These are phyloP conservation scores for Mycena olivaceomarginata DNA, from an alignment of 768 basidiomycete species.

Conservation along the genomic window DNA sequence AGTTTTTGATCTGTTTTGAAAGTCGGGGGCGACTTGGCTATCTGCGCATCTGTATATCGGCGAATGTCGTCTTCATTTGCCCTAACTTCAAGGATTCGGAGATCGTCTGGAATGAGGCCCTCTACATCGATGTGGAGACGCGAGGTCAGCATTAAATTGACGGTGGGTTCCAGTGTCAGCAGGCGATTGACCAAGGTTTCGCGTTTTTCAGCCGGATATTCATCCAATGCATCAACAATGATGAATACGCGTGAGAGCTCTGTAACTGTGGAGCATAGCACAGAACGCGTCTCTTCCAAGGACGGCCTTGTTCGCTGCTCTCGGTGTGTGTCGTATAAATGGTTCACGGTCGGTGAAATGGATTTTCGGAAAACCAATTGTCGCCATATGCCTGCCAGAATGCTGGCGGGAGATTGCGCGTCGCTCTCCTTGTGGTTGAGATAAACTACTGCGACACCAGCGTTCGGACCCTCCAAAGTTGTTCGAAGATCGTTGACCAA, in stretches of 20 bases:
- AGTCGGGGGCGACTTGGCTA: background rate
- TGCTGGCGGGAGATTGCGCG: background rate
- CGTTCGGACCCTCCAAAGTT: background rate
- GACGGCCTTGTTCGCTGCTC: background rate
- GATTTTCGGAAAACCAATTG: slow-evolving; percentile 7
- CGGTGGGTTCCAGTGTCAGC: background rate
- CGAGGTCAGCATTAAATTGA: slow-evolving; percentile 22
- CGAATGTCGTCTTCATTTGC: slow-evolving; percentile 19
- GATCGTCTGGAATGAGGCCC: background rate
- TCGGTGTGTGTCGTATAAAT: slow-evolving; percentile 6
- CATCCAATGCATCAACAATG: slow-evolving; percentile 21
- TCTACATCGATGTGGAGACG: slow-evolving; percentile 3
- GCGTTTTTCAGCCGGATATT: background rate
- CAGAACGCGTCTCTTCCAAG: background rate
- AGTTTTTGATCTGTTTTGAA: background rate
- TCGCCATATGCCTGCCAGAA: slow-evolving; percentile 13
- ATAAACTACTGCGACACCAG: slow-evolving; percentile 18
- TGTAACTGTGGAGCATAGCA: background rate
- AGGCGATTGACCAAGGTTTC: background rate
- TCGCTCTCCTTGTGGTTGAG: slow-evolving; percentile 11
- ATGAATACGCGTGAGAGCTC: background rate
- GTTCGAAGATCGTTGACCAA: slow-evolving; percentile 26
- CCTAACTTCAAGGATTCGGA: background rate
- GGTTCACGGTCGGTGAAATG: background rate
- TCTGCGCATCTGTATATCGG: background rate